Conservation (phyloP, 495 filamentous ascomycete genomes). For the Terfezia boudieri region DNA sequence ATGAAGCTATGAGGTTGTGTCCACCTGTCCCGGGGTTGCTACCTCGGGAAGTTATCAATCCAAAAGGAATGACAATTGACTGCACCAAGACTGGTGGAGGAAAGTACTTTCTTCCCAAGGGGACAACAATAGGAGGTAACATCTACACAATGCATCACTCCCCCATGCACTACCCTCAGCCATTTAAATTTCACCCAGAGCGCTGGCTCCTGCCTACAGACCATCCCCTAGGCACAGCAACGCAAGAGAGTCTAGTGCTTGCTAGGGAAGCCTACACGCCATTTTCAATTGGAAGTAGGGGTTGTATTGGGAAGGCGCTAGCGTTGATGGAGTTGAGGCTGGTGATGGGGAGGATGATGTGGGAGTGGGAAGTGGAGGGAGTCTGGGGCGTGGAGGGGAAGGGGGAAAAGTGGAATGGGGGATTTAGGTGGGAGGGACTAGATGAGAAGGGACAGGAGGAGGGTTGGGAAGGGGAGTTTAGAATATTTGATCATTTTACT, state of each 20-base stretch:
- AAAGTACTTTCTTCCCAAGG: conserved; percentile 21
- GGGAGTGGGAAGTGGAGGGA: conserved; percentile 9
- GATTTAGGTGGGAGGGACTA: conserved; percentile 1
- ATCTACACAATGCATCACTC: conserved; percentile 37
- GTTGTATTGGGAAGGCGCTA: conserved; percentile 36
- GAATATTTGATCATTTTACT: conserved; percentile 17
- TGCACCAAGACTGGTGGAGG: conserved; percentile 29
- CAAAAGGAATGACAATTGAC: conserved; percentile 31
- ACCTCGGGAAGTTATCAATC: conserved; percentile 32
- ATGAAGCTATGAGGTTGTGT: conserved; percentile 42
- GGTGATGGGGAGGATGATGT: conserved; percentile 28
- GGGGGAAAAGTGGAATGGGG: conserved; percentile 11
- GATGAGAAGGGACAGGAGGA: conserved; percentile 1
- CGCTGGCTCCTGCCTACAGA: conserved; percentile 19
- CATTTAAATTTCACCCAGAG: conserved; percentile 25
- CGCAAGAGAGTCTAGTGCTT: conserved; percentile 5
- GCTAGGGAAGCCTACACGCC: conserved; percentile 27
- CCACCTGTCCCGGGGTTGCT: conserved; percentile 36
- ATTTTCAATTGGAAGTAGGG: conserved; percentile 34
- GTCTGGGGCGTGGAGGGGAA: conserved; percentile 10
- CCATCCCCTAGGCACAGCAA: not conserved
- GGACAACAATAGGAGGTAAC: conserved; percentile 30
- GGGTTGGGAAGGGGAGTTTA: conserved; percentile 5
- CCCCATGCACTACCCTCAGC: conserved; percentile 29
- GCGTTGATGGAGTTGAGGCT: conserved; percentile 33